Base-by-base conservation (phyloP, 75 land plant genomes). In the Pinus albicaulis region DNA sequence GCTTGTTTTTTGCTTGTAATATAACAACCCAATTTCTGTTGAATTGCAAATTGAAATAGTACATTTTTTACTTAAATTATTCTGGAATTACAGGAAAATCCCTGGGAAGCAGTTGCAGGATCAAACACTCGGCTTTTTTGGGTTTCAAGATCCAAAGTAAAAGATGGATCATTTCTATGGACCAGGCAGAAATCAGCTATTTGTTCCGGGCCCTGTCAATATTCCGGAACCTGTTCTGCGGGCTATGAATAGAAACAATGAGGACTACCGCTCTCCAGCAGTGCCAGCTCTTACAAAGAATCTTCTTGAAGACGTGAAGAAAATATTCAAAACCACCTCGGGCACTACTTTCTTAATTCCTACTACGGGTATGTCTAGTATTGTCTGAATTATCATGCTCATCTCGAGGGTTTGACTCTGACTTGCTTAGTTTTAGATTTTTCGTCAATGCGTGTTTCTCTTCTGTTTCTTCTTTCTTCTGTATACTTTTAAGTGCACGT, bases 221-320 rank as follows among this genome's bases (percentile, higher is more conserved):
- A 90, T 95, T 74, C 98, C 98, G 15, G 98, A 95, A 59, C 90
- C 76, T 16, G 89, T 95, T 60, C 44, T 93, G 74, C 90, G 92
- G 44, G 98, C 98, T 10, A 92, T 95, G 93, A 93, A 90, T 86
- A 76, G 98, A 57, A 93, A 89, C 87, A 95, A 95, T 61, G 98
- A n/a, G n/a, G n/a, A 95, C 59, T 95, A 95, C 76, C 98, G 98
- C 76, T 89, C 98, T 60, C 98, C 98, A 16, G 90, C 98, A 17
- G 73, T 95, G 5, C 96, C 98, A 12, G 93, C 89, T 24, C 62
- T 95, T 62, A 94, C 98, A 20, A 95, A 95, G 69, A 78, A 79
- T 22, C 94, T 95, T 55, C 87, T 95, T 58, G 93, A 93, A 72
- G 98, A 93, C 78, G 92, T 95, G n/a, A 22, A 93, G 85, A 84